A percentile compares a stretch with the other conserved stretches of the same genome.
phyloP scores from a whole-genome alignment of 208 protist species.

The Trypanosoma mega region DNA sequence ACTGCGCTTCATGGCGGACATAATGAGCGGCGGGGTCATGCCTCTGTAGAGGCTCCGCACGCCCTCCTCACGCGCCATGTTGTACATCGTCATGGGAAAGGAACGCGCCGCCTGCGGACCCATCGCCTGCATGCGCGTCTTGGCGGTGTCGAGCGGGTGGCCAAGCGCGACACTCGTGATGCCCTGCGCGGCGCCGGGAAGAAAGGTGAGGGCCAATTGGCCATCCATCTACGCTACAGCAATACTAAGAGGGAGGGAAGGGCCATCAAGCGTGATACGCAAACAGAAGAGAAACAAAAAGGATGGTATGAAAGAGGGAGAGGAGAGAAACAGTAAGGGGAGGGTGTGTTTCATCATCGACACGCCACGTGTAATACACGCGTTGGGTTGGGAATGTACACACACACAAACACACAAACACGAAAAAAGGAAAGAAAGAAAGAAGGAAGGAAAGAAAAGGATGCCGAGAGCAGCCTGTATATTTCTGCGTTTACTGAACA shows the following conservation, averaged over 20 bases:
- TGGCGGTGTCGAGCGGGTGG: conserved; percentile 88
- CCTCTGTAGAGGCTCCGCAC: conserved; percentile 81
- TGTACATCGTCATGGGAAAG: conserved; percentile 48
- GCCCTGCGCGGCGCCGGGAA: conserved; percentile 81
- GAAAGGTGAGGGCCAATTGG: conserved; percentile 32
- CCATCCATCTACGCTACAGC: conserved; percentile 17
- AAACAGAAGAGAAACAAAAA: background rate
- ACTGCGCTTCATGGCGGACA: conserved; percentile 81
- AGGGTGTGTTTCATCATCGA: no score
- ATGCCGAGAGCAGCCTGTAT: no score
- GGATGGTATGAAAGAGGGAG: no score
- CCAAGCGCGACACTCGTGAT: conserved; percentile 63
- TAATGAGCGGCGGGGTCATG: conserved; percentile 68
- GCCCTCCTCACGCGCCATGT: conserved; percentile 60
- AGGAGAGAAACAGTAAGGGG: background rate
- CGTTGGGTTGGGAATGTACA: no score
- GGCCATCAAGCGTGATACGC: background rate
- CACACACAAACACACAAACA: background rate
- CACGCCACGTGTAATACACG: no score
- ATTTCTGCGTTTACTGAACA: background rate
- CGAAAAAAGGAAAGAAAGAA: background rate
- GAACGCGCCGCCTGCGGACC: conserved; percentile 44
- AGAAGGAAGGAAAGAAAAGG: background rate
- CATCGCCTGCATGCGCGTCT: conserved; percentile 84
- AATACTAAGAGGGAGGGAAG: conserved; percentile 4